Evolutionary conservation across 495 filamentous ascomycete genomes (phyloP).

Genomic region (Mycothermus thermophilus): DNA sequence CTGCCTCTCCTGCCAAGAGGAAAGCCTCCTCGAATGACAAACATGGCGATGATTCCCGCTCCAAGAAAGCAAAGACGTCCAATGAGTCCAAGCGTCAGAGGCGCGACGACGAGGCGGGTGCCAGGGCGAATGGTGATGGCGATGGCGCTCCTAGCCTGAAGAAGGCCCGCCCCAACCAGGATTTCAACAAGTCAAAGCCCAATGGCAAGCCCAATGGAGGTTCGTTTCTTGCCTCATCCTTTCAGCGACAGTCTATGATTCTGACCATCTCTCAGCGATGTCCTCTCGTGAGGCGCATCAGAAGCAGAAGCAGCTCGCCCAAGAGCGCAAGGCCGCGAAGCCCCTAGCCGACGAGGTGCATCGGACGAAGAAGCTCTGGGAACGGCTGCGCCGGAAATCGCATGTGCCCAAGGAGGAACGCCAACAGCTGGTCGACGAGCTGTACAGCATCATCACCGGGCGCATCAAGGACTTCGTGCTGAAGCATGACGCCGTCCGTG

Average conservation of each 20-base stretch:
- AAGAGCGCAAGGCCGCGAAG: constrained; percentile 83
- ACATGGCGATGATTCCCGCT: constrained; percentile 11
- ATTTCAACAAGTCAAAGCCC: constrained; percentile 6
- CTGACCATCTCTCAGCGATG: constrained; percentile 5
- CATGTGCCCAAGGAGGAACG: constrained; percentile 77
- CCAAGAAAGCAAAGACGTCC: constrained; percentile 36
- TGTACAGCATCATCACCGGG: constrained; percentile 81
- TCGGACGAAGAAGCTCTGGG: constrained; percentile 95
- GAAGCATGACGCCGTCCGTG: constrained; percentile 92
- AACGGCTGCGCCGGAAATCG: constrained; percentile 78
- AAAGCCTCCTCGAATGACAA: constrained; percentile 28
- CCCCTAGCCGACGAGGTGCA: constrained; percentile 79
- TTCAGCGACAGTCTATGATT: constrained; percentile 1
- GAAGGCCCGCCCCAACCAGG: constrained; percentile 17
- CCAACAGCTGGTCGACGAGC: constrained; percentile 70
- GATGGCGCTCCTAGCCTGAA: constrained; percentile 24
- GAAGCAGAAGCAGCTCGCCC: constrained; percentile 78
- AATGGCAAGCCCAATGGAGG: constrained; percentile 14
- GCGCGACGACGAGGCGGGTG: constrained; percentile 11
- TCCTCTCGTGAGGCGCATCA: constrained; percentile 71
- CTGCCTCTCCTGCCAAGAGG: constrained; percentile 22
- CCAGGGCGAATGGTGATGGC: constrained; percentile 22
- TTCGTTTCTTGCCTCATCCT: constrained; percentile 10
- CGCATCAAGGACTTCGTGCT: constrained; percentile 88
- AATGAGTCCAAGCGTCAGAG: constrained; percentile 18